phyloP scores from a whole-genome alignment of 2,329 filamentous ascomycete species.

The Aspergillus caelatus region DNA sequence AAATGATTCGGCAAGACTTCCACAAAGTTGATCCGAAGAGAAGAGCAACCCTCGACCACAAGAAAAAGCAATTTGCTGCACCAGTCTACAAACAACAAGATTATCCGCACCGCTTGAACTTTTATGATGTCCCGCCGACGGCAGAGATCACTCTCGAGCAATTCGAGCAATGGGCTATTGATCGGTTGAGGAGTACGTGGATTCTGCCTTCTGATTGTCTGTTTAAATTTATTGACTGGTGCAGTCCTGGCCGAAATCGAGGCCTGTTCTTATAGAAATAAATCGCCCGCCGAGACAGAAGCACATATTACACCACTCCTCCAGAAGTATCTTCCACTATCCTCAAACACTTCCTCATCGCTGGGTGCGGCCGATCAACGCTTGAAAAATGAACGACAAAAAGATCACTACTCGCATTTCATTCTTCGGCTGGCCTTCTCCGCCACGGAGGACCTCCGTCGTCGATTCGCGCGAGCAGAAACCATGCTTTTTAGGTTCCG shows the following conservation, averaged over 20 bases:
- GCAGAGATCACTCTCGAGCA: conserved; percentile 94
- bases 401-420: conserved; percentile 97
- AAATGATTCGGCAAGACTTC: conserved; percentile 49
- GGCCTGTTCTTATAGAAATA: conserved; percentile 93
- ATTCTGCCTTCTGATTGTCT: background rate
- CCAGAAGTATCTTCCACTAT: conserved; percentile 82
- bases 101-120: conserved; percentile 87
- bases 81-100: conserved; percentile 74
- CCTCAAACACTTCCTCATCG: conserved; percentile 69
- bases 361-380: conserved; percentile 52
- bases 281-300: conserved; percentile 76
- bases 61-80: conserved; percentile 83
- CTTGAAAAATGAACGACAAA: conserved; percentile 75
- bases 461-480: conserved; percentile 84
- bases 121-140: conserved; percentile 85
- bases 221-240: conserved; percentile 5
- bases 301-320: conserved; percentile 83
- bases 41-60: conserved; percentile 73
- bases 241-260: conserved; percentile 62
- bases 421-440: conserved; percentile 93
- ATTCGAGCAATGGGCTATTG: conserved; percentile 98
- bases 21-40: conserved; percentile 65
- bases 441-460: conserved; percentile 83
- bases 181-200: conserved; percentile 73
- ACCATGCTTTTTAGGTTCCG: conserved; percentile 85